phyloP scores from a whole-genome alignment of 371 early-diverging fungal genomes.

The Mucor ambiguus region DNA sequence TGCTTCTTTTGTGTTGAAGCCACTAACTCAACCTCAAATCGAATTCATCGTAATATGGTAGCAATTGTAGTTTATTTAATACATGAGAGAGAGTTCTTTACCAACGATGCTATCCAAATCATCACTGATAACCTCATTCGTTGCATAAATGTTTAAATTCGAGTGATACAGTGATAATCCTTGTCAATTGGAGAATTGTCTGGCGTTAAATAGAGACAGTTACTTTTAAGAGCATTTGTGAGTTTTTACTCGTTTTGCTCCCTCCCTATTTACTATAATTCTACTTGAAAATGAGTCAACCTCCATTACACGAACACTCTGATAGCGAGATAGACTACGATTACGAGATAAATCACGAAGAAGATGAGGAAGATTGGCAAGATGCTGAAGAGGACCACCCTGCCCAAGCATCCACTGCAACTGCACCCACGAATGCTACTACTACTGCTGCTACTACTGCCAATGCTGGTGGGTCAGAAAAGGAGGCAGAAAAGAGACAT shows the following conservation, averaged over 20 bases:
- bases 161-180: neutral
- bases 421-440: neutral
- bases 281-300: slow-evolving; percentile 11
- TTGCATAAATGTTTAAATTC: neutral
- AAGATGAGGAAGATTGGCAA: slow-evolving; percentile 37
- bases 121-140: neutral
- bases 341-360: slow-evolving; percentile 17
- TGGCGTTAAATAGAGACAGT: neutral
- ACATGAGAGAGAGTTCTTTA: neutral
- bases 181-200: neutral
- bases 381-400: slow-evolving; percentile 35
- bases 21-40: neutral
- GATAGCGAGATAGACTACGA: slow-evolving; percentile 27
- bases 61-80: neutral
- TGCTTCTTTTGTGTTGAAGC: too few relatives aligned
- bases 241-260: slow-evolving; percentile 48
- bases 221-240: too few relatives aligned
- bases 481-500: neutral
- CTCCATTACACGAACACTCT: neutral
- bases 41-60: neutral
- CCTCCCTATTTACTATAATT: slow-evolving; percentile 43
- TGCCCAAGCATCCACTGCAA: neutral
- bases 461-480: neutral
- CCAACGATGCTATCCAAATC: neutral
- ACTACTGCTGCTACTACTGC: neutral